Conservation (phyloP, 805 yeast species). For the Lipomyces japonicus region DNA sequence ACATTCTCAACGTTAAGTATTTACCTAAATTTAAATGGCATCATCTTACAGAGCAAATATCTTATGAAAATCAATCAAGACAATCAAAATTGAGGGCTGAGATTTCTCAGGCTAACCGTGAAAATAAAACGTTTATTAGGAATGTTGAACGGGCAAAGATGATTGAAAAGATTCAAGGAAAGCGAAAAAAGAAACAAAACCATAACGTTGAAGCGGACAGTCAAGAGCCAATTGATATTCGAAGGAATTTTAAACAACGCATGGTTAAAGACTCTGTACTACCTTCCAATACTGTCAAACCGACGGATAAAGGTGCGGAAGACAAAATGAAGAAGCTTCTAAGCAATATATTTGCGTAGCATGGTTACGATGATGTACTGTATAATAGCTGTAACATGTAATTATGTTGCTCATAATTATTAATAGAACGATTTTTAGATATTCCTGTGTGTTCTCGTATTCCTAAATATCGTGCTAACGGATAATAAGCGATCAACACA, state of each 20-base stretch:
- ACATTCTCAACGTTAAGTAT: constrained; percentile 85
- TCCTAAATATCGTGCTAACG: too few species aligned
- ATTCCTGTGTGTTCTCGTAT: too few species aligned
- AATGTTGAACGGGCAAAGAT: constrained; percentile 85
- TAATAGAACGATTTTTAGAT: too few species aligned
- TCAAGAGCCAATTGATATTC: constrained; percentile 39
- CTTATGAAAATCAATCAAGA: constrained; percentile 82
- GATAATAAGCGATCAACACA: too few species aligned
- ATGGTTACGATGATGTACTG: too few species aligned
- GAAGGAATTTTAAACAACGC: constrained; percentile 69
- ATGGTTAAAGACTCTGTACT: constrained; percentile 44
- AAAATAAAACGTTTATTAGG: constrained; percentile 76
- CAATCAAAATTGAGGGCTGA: constrained; percentile 85
- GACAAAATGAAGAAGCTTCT: background rate
- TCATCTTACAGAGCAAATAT: constrained; percentile 88
- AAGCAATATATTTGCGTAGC: background rate
- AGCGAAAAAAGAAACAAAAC: constrained; percentile 42
- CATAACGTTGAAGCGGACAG: constrained; percentile 32
- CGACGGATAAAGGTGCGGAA: background rate
- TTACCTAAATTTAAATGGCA: constrained; percentile 92
- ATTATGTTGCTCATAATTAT: too few species aligned
- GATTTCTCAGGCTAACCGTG: constrained; percentile 78
- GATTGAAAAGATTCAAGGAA: constrained; percentile 61
- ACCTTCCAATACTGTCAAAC: background rate
- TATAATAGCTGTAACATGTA: too few species aligned